phyloP scores from a whole-genome alignment of 139 green algal genomes.

The Haematococcus lacustris region DNA sequence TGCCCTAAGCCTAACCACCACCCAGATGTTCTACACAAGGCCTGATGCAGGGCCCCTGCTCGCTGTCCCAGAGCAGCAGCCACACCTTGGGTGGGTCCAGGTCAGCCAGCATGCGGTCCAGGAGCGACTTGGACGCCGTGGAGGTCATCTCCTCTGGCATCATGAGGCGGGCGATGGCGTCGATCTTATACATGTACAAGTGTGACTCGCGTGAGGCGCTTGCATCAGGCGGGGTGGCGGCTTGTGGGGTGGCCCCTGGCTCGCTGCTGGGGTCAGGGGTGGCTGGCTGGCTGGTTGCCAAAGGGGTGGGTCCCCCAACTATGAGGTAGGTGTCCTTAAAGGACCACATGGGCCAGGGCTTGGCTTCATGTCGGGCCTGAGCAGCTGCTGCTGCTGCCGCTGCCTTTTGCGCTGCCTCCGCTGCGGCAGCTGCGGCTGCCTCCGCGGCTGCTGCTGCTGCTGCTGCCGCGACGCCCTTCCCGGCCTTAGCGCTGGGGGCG shows the following conservation, averaged over 20 bases:
- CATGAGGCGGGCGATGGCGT: constrained; percentile 29
- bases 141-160: constrained; percentile 23
- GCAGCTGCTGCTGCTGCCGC: background rate
- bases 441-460: too few species aligned
- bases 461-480: background rate
- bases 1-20: too few species aligned
- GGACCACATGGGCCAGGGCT: constrained; percentile 4
- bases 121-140: constrained; percentile 19
- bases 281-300: background rate
- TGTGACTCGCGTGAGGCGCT: background rate
- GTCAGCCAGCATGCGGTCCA: constrained; percentile 37
- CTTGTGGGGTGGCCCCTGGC: background rate
- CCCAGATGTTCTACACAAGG: too few species aligned
- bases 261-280: background rate
- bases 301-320: background rate
- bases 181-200: constrained; percentile 23
- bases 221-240: too few species aligned
- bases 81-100: constrained; percentile 20
- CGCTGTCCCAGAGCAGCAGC: too few species aligned
- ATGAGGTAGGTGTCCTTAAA: constrained; percentile 24
- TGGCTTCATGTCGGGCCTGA: background rate
- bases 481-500: background rate
- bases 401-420: background rate
- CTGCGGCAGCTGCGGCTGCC: background rate
- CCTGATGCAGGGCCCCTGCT: too few species aligned